Evolutionary conservation across 2,329 filamentous ascomycete species (phyloP), one percentile per base, ranked within the genome.

Genomic region (Chaetomium sp.): DNA sequence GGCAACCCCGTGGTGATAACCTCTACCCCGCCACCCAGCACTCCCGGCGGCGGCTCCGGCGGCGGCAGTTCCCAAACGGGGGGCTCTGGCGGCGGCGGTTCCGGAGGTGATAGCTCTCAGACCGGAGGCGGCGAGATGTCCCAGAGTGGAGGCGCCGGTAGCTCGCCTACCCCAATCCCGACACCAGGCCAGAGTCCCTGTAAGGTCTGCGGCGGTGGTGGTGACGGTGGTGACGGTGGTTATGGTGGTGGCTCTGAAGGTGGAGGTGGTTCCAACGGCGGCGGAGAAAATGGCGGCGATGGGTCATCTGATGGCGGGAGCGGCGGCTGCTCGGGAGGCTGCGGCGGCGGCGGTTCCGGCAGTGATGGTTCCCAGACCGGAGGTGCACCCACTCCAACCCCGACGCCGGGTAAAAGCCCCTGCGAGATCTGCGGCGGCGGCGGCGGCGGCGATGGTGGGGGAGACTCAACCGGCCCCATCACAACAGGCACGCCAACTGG

Each of bases 401-500:
- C 29, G 23, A 51, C 33, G 8, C 13, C 55, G 13, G 51, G 35
- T 9, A 23, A 60, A 1, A 19, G 13, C 13, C 38, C 64, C 2
- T 67, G 65, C 53, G 29, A 55, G 12, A 23, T 62, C 42, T 65
- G 62, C 35, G 62, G 49, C 38, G 53, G 51, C 21, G 13, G 51
- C 29, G 27, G 19, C 27, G 27, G 29, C 16, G 31, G 51, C 3
- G 23, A 9, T 35, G 51, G 51, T n/a, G 16, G 27, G 19, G 9
- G 49, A 23, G 29, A 31, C 10, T n/a, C 31, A 13, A 63, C 64
- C 21, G 59, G 56, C 38, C 45, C 57, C 45, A 61, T 63, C 57
- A 68, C 66, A 16, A 31, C 66, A 25, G 29, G 49, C 51, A 56
- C 58, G 38, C 38, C 38, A 35, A 62, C 61, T 23, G 59, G 47